phyloP scores from a whole-genome alignment of 2,329 filamentous ascomycete species.

The Ophiostoma angusticollis region DNA sequence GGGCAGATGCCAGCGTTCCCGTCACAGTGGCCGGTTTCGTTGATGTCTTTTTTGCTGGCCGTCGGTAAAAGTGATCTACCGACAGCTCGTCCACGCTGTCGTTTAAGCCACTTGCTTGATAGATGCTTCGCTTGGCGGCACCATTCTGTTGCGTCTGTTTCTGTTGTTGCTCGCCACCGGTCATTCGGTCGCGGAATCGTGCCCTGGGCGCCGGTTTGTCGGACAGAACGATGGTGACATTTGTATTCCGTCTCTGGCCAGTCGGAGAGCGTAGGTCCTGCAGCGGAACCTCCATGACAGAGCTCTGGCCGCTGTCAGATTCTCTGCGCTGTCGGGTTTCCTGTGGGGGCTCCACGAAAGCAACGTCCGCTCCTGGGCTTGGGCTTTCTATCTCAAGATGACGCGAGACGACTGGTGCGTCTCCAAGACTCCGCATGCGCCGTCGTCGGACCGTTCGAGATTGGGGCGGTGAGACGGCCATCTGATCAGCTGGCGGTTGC shows the following conservation, averaged over 20 bases:
- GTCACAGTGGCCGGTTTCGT: neutral
- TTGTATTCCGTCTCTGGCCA: neutral
- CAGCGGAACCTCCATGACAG: neutral
- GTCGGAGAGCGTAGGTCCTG: neutral
- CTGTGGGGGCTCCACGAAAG: no score
- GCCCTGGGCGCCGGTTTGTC: neutral
- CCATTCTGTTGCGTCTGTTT: neutral
- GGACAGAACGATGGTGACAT: neutral
- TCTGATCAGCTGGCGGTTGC: no score
- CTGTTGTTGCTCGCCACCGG: neutral
- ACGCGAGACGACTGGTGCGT: neutral
- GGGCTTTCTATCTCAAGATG: neutral
- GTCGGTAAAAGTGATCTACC: conserved; percentile 1
- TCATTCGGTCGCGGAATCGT: conserved; percentile 6
- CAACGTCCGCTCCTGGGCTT: no score
- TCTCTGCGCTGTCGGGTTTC: neutral
- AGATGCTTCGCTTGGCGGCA: neutral
- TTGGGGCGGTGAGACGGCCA: no score
- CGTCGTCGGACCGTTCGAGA: no score
- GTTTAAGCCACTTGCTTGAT: neutral
- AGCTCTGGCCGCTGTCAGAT: neutral
- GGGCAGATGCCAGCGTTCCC: neutral
- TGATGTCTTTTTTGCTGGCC: neutral
- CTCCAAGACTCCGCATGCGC: no score
- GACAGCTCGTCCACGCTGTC: conserved; percentile 12